Percentiles rank a stretch among this genome's conserved stretches.
Evolutionary conservation across 1,284 basidiomycete species (phyloP).

Genomic region (Mycena citricolor): DNA sequence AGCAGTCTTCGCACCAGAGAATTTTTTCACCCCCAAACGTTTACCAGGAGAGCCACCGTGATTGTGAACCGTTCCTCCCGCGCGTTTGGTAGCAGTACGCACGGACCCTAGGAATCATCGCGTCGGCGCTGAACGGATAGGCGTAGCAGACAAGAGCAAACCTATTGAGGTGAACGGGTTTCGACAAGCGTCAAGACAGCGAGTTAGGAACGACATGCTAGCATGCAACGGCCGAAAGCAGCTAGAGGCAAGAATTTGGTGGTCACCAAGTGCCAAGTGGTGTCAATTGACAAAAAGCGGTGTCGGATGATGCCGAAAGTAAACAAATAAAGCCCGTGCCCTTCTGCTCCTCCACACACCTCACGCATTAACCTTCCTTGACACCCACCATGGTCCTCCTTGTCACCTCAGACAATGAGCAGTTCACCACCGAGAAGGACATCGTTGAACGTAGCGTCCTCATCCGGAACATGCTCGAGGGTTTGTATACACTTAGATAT

Average conservation of each 20-base stretch:
- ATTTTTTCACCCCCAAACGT: conserved; percentile 91
- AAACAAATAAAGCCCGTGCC: too few species aligned
- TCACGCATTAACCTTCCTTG: conserved; percentile 21
- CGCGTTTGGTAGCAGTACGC: conserved; percentile 91
- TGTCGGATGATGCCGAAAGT: too few species aligned
- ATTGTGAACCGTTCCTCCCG: conserved; percentile 89
- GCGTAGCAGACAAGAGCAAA: conserved; percentile 27
- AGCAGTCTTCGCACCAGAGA: conserved; percentile 80
- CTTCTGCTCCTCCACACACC: conserved; percentile 6
- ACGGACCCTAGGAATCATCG: conserved; percentile 76
- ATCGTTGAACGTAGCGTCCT: conserved; percentile 94
- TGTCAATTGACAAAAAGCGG: too few species aligned
- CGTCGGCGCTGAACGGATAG: conserved; percentile 5
- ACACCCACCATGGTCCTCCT: conserved; percentile 44
- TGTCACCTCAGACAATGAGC: conserved; percentile 93
- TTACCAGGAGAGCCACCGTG: conserved; percentile 89
- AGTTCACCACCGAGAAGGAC: conserved; percentile 91
- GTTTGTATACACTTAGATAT: conserved; percentile 46
- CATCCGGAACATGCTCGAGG: conserved; percentile 99
- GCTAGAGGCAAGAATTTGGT: too few species aligned
- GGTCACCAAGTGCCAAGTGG: too few species aligned
- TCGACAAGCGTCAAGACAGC: conserved; percentile 35
- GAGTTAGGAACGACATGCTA: conserved; percentile 46
- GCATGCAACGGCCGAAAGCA: conserved; percentile 19
- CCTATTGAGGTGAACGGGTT: conserved; percentile 54